phyloP scores from a whole-genome alignment of 495 filamentous ascomycete species.

The Viridothelium virens region DNA sequence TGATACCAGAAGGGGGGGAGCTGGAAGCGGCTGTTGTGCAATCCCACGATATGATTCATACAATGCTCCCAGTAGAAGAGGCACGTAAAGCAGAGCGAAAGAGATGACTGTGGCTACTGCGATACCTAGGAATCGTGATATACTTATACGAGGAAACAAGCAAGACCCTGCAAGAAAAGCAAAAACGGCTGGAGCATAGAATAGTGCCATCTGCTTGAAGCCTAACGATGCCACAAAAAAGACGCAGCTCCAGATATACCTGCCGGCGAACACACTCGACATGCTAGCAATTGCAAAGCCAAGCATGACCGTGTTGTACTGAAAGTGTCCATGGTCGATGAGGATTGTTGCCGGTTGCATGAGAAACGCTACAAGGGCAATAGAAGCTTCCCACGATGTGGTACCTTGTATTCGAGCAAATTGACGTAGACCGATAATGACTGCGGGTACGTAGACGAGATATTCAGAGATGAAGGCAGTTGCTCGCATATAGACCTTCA shows the following conservation, averaged over 20 bases:
- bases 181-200: slow-evolving; percentile 89
- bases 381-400: slow-evolving; percentile 65
- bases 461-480: slow-evolving; percentile 88
- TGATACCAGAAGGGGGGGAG: slow-evolving; percentile 43
- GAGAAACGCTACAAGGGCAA: slow-evolving; percentile 80
- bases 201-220: slow-evolving; percentile 98
- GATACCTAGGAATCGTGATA: slow-evolving; percentile 65
- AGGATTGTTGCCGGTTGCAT: slow-evolving; percentile 89
- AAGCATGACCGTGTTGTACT: slow-evolving; percentile 98
- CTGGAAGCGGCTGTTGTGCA: slow-evolving; percentile 33
- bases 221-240: slow-evolving; percentile 91
- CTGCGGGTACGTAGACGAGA: slow-evolving; percentile 76
- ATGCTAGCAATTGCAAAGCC: slow-evolving; percentile 77
- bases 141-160: slow-evolving; percentile 61
- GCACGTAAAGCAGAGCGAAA: slow-evolving; percentile 67
- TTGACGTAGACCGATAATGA: slow-evolving; percentile 71
- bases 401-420: slow-evolving; percentile 66
- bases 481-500: slow-evolving; percentile 93
- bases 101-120: slow-evolving; percentile 61
- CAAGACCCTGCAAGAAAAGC: slow-evolving; percentile 84
- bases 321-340: slow-evolving; percentile 97
- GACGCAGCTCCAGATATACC: slow-evolving; percentile 76
- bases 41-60: slow-evolving; percentile 52
- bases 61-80: slow-evolving; percentile 58
- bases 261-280: slow-evolving; percentile 77